Conservation (phyloP, 1,284 basidiomycete species). For the Exsudoporus floridanus region DNA sequence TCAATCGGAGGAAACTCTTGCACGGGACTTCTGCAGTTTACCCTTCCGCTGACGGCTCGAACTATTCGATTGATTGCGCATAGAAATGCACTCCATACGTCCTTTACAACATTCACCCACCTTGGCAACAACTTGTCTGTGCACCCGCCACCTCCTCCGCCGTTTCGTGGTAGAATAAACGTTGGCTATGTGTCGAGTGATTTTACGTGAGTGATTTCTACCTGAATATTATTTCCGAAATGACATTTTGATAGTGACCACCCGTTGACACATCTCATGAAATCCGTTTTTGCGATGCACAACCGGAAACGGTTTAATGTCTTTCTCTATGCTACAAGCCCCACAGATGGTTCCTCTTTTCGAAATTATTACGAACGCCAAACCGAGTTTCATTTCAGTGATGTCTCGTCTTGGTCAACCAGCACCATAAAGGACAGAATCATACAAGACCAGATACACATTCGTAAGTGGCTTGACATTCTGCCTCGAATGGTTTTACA, state of each 20-base stretch:
- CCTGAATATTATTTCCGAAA: not conserved
- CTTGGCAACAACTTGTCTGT: conserved; percentile 23
- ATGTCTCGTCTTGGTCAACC: conserved; percentile 50
- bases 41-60: conserved; percentile 51
- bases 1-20: not conserved
- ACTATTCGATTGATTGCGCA: conserved; percentile 57
- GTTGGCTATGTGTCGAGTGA: conserved; percentile 62
- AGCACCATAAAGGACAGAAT: conserved; percentile 47
- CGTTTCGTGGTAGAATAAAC: conserved; percentile 46
- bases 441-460: conserved; percentile 52
- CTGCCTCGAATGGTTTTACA: conserved; percentile 1
- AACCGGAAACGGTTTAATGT: conserved; percentile 47
- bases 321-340: conserved; percentile 55
- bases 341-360: conserved; percentile 53
- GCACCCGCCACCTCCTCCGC: conserved; percentile 47
- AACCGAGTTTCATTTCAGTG: conserved; percentile 46
- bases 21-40: conserved; percentile 43
- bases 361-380: conserved; percentile 52
- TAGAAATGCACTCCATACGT: conserved; percentile 55
- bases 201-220: conserved; percentile 42
- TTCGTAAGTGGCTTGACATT: conserved; percentile 39
- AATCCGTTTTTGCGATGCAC: conserved; percentile 58
- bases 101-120: conserved; percentile 48
- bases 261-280: conserved; percentile 63
- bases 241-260: conserved; percentile 44